These are phyloP conservation scores for Phaeoacremonium minimum DNA, from an alignment of 2,329 filamentous ascomycete genomes.

Conservation along the genomic window DNA sequence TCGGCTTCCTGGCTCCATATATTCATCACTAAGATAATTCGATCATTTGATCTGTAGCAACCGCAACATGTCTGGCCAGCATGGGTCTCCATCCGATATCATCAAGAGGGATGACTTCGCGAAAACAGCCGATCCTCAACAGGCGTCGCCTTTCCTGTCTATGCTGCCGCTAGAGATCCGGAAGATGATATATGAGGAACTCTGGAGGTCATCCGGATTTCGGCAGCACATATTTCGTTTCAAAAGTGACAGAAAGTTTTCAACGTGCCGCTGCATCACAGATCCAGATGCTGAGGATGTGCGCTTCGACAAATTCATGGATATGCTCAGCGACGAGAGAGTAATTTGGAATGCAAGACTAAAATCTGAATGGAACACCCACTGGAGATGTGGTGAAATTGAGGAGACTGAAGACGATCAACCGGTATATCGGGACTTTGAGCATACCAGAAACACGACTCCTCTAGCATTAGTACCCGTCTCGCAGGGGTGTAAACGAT, in stretches of 20 bases:
- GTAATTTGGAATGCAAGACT: slow-evolving; percentile 7
- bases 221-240: slow-evolving; percentile 14
- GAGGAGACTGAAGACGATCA: slow-evolving; percentile 2
- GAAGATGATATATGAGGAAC: slow-evolving; percentile 21
- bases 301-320: slow-evolving; percentile 7
- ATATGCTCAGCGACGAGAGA: slow-evolving; percentile 3
- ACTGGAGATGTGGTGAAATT: slow-evolving; percentile 9
- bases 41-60: too few relatives aligned
- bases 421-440: slow-evolving; percentile 1
- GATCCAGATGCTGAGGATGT: slow-evolving; percentile 9
- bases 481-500: slow-evolving; percentile 18
- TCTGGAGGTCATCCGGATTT: slow-evolving; percentile 14
- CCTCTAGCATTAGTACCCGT: slow-evolving; percentile 11
- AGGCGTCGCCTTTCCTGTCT: slow-evolving; percentile 23
- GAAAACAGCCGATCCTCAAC: slow-evolving; percentile 41
- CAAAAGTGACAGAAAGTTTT: slow-evolving; percentile 3
- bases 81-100: too few relatives aligned
- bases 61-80: too few relatives aligned
- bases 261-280: slow-evolving; percentile 12
- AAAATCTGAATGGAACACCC: slow-evolving; percentile 7
- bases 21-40: too few relatives aligned
- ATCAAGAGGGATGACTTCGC: slow-evolving; percentile 19
- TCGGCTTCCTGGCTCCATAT: too few relatives aligned
- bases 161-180: slow-evolving; percentile 22
- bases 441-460: background rate